phyloP scores from a whole-genome alignment of 805 yeast species.

The Suhomyces canberraensis region DNA sequence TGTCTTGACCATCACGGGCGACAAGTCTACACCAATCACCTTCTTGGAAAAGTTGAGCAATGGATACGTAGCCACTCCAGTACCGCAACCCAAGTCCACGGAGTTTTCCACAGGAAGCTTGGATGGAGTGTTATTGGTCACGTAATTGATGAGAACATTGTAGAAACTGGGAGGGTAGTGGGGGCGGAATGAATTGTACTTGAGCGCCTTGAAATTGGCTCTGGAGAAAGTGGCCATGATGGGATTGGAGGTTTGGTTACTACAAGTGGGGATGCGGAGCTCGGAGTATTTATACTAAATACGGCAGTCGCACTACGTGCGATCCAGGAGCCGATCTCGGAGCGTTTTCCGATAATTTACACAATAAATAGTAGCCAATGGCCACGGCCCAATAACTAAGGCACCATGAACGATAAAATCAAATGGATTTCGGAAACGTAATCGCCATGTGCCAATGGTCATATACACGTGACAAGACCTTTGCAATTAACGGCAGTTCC shows the following conservation, averaged over 20 bases:
- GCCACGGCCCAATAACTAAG: too few relatives aligned
- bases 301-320: too few relatives aligned
- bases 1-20: constrained; percentile 44
- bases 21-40: constrained; percentile 47
- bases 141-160: constrained; percentile 24
- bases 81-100: constrained; percentile 50
- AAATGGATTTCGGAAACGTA: too few relatives aligned
- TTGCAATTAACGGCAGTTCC: too few relatives aligned
- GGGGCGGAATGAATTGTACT: constrained; percentile 39
- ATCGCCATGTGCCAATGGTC: too few relatives aligned
- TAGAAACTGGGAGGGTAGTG: constrained; percentile 40
- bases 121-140: constrained; percentile 11
- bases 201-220: constrained; percentile 29
- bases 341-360: background rate
- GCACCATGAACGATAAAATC: too few relatives aligned
- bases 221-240: constrained; percentile 37
- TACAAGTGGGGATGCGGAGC: too few relatives aligned
- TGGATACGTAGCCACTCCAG: constrained; percentile 50
- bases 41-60: constrained; percentile 35
- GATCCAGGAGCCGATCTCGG: constrained; percentile 4
- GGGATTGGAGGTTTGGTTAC: too few relatives aligned
- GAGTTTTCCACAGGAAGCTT: constrained; percentile 22
- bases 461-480: too few relatives aligned
- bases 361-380: too few relatives aligned
- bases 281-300: too few relatives aligned